Percentiles rank a stretch among this genome's conserved stretches.
These are phyloP conservation scores for Lactarius indigo DNA, from an alignment of 768 basidiomycete genomes.

Conservation along the genomic window DNA sequence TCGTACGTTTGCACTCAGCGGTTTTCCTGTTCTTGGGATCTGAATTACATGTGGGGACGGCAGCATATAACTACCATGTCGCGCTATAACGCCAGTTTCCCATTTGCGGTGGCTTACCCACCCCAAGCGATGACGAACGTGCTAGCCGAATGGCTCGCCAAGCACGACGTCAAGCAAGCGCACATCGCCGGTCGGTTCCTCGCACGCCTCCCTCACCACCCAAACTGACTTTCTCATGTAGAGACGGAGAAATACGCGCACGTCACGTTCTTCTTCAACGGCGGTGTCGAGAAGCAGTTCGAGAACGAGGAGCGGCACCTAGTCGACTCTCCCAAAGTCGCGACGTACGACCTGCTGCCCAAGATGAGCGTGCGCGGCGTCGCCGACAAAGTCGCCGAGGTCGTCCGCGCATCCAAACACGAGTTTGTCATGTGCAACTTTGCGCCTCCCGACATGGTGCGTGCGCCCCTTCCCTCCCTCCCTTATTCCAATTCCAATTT, in stretches of 20 bases:
- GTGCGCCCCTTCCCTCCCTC: too few species aligned
- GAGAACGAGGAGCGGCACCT: slow-evolving; percentile 76
- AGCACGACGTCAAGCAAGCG: slow-evolving; percentile 75
- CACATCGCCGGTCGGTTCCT: slow-evolving; percentile 72
- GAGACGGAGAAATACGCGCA: slow-evolving; percentile 99
- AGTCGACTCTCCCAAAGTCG: slow-evolving; percentile 90
- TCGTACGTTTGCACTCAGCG: slow-evolving; percentile 46
- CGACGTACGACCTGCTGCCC: slow-evolving; percentile 90
- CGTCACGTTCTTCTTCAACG: slow-evolving; percentile 98
- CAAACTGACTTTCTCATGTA: slow-evolving; percentile 16
- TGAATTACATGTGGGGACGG: neutral
- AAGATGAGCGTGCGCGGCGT: slow-evolving; percentile 87
- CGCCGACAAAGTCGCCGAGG: slow-evolving; percentile 88
- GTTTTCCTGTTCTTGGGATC: neutral
- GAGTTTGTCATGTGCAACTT: slow-evolving; percentile 99
- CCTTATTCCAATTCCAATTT: too few species aligned
- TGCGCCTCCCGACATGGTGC: slow-evolving; percentile 93
- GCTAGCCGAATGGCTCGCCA: slow-evolving; percentile 86
- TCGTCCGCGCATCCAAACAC: slow-evolving; percentile 62
- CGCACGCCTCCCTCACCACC: neutral
- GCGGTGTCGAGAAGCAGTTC: slow-evolving; percentile 92
- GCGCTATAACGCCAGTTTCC: slow-evolving; percentile 85
- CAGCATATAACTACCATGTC: slow-evolving; percentile 94
- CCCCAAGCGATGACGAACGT: slow-evolving; percentile 93
- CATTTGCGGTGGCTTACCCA: slow-evolving; percentile 89